Base-by-base conservation (phyloP, 441 rosid species). In the Flueggea neowawraea region DNA sequence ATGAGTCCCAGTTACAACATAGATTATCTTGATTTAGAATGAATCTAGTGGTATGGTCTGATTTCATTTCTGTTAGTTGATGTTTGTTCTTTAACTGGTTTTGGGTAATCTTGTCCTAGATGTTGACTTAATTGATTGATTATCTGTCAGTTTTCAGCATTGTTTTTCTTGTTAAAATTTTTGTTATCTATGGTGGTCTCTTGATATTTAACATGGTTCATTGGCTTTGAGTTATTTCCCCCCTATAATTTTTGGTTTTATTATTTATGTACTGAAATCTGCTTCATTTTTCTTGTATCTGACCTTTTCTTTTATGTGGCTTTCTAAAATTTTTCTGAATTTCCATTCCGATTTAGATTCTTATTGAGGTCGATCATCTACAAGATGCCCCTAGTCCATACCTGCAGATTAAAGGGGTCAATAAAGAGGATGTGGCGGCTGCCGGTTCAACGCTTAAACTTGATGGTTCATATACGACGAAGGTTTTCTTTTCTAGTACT, bases 401-500 rank as follows among this genome's bases (percentile, higher is more conserved):
- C 77, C 61, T 92, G 63, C 99, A 92, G 75, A 95, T 95, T 62
- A 95, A 95, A 84, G 99, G 99, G 66, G 90, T 92, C 58, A 78
- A 86, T 74, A 95, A 89, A 75, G 99, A 92, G 71, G 92, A 91
- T 43, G 99, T 95, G 60, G 86, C 86, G 11, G 88, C 91, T 63
- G 96, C 98, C 70, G 99, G 99, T 63, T 92, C 98, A 58, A 74
- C 78, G 48, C 85, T 95, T 69, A 84, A 84, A 70, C 71, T 95
- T 54, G 96, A 92, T 76, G 95, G 94, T 55, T 92, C 96, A 68
- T 95, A 95, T 73, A 90, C 98, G 32, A 90, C 99, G 33, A 92
- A 95, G 99, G 99, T 95, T 68, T 63, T 67, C 47, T 61, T 65
- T 54, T 16, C 56, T 44, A 50, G n/a, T 54, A 31, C 14, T 49